Percentiles rank a stretch among this genome's conserved stretches.
Evolutionary conservation across 441 rosid species (phyloP).

Genomic region (Metrosideros polymorpha): DNA sequence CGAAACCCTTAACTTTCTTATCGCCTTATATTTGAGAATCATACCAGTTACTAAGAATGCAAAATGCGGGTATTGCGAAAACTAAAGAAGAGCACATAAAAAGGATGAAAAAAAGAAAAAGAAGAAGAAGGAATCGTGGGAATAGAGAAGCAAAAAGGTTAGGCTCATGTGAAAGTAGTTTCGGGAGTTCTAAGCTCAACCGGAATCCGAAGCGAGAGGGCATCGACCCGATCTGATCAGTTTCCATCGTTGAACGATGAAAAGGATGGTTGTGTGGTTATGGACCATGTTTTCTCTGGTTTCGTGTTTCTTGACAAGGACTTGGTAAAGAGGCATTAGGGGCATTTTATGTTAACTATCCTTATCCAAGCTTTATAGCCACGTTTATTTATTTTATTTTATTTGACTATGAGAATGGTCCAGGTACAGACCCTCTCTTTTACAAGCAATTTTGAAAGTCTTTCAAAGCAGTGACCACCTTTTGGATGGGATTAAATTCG

Average conservation of each 20-base stretch:
- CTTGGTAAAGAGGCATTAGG: background rate
- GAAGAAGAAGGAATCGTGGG: background rate
- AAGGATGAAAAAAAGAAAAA: background rate
- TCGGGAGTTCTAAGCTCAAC: background rate
- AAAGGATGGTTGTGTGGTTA: background rate
- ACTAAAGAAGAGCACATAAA: background rate
- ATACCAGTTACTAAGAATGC: background rate
- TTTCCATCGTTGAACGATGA: background rate
- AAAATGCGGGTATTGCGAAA: background rate
- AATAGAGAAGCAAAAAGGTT: background rate
- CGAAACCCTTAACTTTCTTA: background rate
- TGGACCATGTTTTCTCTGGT: background rate
- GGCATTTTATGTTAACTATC: background rate
- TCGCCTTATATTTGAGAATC: fast-evolving
- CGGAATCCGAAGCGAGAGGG: background rate
- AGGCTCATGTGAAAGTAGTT: background rate
- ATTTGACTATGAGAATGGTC: background rate
- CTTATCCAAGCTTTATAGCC: background rate
- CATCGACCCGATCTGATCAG: background rate
- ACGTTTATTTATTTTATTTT: background rate
- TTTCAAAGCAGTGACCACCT: background rate
- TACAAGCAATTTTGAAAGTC: background rate
- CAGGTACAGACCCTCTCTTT: background rate
- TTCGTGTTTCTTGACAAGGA: background rate
- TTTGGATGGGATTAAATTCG: background rate